phyloP scores from a whole-genome alignment of 108 stramenopile genomes.

The Tribonema minus region DNA sequence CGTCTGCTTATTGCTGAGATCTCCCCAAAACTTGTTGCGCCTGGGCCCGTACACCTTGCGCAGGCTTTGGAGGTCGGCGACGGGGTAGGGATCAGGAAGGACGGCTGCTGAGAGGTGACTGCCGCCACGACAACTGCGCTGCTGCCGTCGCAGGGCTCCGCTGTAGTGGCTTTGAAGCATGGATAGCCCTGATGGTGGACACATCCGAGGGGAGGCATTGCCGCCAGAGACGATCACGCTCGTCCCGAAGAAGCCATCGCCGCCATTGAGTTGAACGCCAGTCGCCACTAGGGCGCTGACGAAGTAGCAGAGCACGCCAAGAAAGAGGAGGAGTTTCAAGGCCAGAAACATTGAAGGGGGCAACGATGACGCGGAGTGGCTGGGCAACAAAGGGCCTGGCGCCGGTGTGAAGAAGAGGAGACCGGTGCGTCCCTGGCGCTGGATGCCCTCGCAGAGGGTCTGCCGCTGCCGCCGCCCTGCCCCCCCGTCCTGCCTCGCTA shows the following conservation, averaged over 20 bases:
- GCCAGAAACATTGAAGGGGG: background rate
- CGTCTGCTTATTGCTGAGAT: slow-evolving; percentile 15
- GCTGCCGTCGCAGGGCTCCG: background rate
- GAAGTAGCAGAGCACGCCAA: background rate
- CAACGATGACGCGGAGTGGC: too few species aligned
- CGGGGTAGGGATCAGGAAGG: background rate
- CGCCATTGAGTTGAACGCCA: too few species aligned
- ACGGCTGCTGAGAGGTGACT: background rate
- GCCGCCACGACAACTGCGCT: background rate
- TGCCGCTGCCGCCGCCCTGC: background rate
- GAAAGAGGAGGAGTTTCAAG: background rate
- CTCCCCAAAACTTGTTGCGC: slow-evolving; percentile 29
- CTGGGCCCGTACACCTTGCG: slow-evolving; percentile 30
- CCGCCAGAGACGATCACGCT: too few species aligned
- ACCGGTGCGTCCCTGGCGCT: too few species aligned
- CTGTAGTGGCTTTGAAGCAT: background rate
- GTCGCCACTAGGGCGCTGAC: background rate
- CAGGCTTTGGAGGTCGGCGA: background rate
- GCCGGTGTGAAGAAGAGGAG: too few species aligned
- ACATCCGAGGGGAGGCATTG: too few species aligned
- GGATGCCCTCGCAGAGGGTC: too few species aligned
- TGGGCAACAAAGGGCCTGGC: too few species aligned
- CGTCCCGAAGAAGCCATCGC: background rate
- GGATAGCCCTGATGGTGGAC: background rate
- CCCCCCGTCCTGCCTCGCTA: background rate